Evolutionary conservation across 2,329 filamentous ascomycete species (phyloP).

Genomic region (Cyphellophora europaea): DNA sequence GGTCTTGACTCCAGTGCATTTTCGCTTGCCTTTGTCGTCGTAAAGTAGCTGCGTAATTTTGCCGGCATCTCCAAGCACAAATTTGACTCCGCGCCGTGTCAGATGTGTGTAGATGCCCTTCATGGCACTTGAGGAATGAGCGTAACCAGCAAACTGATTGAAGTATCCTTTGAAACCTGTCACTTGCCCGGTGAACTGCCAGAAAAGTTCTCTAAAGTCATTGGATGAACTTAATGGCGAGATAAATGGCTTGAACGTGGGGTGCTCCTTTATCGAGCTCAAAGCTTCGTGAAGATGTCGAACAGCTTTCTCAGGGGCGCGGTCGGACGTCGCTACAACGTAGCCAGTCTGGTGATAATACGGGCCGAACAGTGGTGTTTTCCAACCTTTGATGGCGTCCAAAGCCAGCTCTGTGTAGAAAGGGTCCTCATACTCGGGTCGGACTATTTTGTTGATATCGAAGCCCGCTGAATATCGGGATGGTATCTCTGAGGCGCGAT

Average conservation of each 20-base stretch:
- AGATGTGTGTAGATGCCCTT: constrained; percentile 44
- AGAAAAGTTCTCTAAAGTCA: constrained; percentile 32
- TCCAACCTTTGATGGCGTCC: constrained; percentile 32
- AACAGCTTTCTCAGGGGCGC: constrained; percentile 20
- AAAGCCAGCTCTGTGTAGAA: constrained; percentile 18
- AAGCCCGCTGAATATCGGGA: constrained; percentile 37
- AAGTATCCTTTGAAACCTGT: constrained; percentile 50
- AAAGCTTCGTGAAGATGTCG: constrained; percentile 22
- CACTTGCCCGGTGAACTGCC: constrained; percentile 41
- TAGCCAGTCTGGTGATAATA: constrained; percentile 37
- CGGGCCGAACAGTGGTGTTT: constrained; percentile 31
- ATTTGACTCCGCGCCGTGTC: constrained; percentile 35
- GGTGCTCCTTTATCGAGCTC: constrained; percentile 27
- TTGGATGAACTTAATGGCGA: constrained; percentile 30
- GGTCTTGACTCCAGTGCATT: constrained; percentile 27
- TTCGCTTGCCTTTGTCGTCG: constrained; percentile 28
- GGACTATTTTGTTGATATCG: constrained; percentile 39
- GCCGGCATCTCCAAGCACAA: constrained; percentile 34
- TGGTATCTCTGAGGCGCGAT: constrained; percentile 33
- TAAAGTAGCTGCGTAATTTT: constrained; percentile 28
- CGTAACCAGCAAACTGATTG: constrained; percentile 48
- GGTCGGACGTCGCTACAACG: constrained; percentile 32
- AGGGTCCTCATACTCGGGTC: constrained; percentile 17
- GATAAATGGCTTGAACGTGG: constrained; percentile 23
- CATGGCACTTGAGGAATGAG: constrained; percentile 43